Evolutionary conservation across 352 stramenopile genomes (phyloP).

Genomic region (Phytophthora capsici): DNA sequence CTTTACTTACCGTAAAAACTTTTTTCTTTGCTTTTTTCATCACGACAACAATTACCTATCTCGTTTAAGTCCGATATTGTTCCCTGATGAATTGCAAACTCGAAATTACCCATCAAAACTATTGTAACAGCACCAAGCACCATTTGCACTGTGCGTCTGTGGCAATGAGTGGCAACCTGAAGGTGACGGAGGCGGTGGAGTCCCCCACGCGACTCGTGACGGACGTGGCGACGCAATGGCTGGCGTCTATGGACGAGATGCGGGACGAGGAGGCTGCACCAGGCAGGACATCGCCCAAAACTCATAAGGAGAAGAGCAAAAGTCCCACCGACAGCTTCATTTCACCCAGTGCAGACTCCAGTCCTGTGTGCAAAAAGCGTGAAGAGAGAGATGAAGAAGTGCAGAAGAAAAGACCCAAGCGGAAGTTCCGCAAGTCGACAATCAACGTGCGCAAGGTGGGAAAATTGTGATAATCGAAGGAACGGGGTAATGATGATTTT

Average conservation of each 20-base stretch:
- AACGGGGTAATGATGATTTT: not conserved
- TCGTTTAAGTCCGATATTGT: slow-evolving; percentile 16
- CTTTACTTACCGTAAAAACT: no score
- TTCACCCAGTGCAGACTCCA: slow-evolving; percentile 9
- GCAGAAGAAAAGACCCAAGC: slow-evolving; percentile 30
- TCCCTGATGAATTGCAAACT: slow-evolving; percentile 8
- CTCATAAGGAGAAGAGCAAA: not conserved
- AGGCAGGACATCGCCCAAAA: not conserved
- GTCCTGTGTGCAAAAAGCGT: slow-evolving; percentile 19
- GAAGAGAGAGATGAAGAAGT: not conserved
- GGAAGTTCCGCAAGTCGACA: slow-evolving; percentile 40
- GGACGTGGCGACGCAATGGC: slow-evolving; percentile 31
- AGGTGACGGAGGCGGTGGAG: slow-evolving; percentile 24
- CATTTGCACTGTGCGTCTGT: slow-evolving; percentile 9
- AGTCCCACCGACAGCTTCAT: slow-evolving; percentile 1
- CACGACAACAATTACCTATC: not conserved
- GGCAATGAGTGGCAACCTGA: slow-evolving; percentile 12
- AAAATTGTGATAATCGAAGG: not conserved
- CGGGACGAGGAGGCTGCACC: slow-evolving; percentile 19
- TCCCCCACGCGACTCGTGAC: slow-evolving; percentile 35
- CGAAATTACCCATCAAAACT: slow-evolving; percentile 24
- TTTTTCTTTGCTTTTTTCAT: not conserved
- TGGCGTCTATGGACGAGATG: slow-evolving; percentile 34
- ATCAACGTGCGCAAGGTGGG: slow-evolving; percentile 39
- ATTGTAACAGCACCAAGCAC: slow-evolving; percentile 17